Evolutionary conservation across 2,329 filamentous ascomycete genomes (phyloP), one percentile per base, ranked within the genome.

Genomic region (Laburnicola sp.): DNA sequence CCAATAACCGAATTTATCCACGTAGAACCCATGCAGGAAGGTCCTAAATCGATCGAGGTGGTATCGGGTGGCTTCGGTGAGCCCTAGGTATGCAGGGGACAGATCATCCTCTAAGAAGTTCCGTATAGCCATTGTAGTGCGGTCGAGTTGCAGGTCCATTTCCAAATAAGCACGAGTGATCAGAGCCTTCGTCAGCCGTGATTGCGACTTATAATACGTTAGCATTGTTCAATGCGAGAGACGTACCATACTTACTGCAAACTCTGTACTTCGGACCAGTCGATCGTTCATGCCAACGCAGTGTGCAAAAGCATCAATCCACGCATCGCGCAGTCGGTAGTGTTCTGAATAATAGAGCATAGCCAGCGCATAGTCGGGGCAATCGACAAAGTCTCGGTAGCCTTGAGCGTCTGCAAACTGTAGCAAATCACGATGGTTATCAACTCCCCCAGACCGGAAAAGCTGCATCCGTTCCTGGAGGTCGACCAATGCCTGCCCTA

Each of bases 231-330:
- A 48, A 45, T 26, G 3, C 4, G 11, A 6, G 21, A 7, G 6
- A 30, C 2, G 22, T 10, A 16, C 26, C 26, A 35, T 10, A 73
- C 81, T 60, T 74, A 86, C 85, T 68, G 80, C 75, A 54, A 85
- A 88, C 55, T 88, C 87, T 1, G 79, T 67, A 57, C 80, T 82
- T 4, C 73, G 63, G 35, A 78, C 75, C 4, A 92, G 55, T 25
- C 76, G 75, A 21, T 87, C 82, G 53, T 81, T 82, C 88, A 93
- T 91, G 37, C 89, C 89, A 31, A 87, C 86, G 64, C 88, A 91
- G 64, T 94, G 89, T 10, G 82, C 80, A 70, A 92, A 91, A 0
- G 89, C 85, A 62, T 89, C 82, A 8, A 85, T 80, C 77, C 89
- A 93, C 9, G 89, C 72, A n/a, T 84, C 79, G 46, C 76, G 77